Evolutionary conservation across 2,329 filamentous ascomycete genomes (phyloP).

Genomic region (Aspergillus fijiensis): DNA sequence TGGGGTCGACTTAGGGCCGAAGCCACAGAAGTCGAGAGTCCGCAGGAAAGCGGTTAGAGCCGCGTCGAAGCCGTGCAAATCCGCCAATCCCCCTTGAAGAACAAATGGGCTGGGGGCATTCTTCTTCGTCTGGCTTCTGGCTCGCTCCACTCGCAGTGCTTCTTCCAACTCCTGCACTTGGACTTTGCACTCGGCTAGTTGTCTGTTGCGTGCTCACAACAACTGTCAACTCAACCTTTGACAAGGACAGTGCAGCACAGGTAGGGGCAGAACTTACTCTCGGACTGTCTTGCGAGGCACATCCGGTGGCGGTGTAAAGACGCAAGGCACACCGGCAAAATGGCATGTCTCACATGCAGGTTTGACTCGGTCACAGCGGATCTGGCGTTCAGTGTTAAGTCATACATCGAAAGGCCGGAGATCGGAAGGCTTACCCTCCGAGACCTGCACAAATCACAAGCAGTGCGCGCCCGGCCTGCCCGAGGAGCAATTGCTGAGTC

Average conservation of each 20-base stretch:
- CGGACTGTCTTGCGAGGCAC: constrained; percentile 21
- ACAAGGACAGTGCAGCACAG: too few relatives aligned
- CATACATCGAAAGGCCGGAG: too few relatives aligned
- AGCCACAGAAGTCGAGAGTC: too few relatives aligned
- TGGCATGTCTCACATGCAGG: constrained; percentile 30
- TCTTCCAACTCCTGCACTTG: constrained; percentile 13
- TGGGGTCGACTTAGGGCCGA: background rate
- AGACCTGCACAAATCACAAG: constrained; percentile 26
- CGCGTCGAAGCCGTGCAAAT: constrained; percentile 2
- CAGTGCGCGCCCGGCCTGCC: constrained; percentile 14
- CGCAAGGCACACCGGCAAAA: constrained; percentile 22
- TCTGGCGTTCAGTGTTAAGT: constrained; percentile 12
- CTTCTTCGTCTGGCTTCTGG: background rate
- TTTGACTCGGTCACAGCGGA: constrained; percentile 27
- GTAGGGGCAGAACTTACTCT: constrained; percentile 17
- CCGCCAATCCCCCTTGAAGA: background rate
- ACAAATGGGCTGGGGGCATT: background rate
- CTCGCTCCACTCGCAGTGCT: background rate
- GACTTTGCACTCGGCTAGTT: constrained; percentile 21
- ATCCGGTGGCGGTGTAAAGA: constrained; percentile 17
- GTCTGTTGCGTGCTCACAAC: constrained; percentile 3
- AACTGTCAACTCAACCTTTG: too few relatives aligned
- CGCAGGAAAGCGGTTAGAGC: constrained; percentile 13
- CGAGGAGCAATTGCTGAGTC: background rate
- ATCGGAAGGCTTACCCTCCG: constrained; percentile 19